A percentile compares a stretch with the other conserved stretches of the same genome.
Evolutionary conservation across 208 protist genomes (phyloP).

Genomic region (Angomonas ambiguus): DNA sequence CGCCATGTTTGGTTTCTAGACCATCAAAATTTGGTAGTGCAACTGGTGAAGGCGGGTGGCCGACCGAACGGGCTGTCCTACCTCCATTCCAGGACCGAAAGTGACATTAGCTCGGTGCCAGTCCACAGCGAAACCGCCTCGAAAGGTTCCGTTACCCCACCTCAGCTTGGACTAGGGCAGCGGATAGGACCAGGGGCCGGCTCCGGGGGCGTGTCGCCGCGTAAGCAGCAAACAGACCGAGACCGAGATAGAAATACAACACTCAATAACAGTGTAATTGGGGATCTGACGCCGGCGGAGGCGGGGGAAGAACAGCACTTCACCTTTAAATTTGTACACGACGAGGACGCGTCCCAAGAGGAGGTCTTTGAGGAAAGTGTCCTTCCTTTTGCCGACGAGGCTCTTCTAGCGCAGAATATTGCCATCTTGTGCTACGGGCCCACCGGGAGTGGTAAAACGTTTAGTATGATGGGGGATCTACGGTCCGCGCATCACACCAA

Average conservation of each 20-base stretch:
- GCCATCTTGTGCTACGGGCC: slow-evolving; percentile 84
- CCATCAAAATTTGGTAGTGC: slow-evolving; percentile 76
- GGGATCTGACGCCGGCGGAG: not conserved
- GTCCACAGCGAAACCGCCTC: not conserved
- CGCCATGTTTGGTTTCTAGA: slow-evolving; percentile 74
- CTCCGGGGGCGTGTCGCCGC: slow-evolving; percentile 1
- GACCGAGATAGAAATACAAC: not conserved
- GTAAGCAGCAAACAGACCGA: not conserved
- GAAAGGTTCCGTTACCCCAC: not conserved
- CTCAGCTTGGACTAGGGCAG: not conserved
- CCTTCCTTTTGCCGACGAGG: slow-evolving; percentile 74
- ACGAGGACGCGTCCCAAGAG: slow-evolving; percentile 74
- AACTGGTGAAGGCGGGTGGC: not conserved
- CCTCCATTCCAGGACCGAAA: not conserved
- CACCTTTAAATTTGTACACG: slow-evolving; percentile 81
- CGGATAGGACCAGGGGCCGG: not conserved
- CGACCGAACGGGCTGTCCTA: not conserved
- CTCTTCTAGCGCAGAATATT: slow-evolving; percentile 76
- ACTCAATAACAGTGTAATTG: not conserved
- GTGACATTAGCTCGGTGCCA: not conserved
- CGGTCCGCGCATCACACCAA: not conserved
- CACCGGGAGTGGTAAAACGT: slow-evolving; percentile 87
- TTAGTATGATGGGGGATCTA: slow-evolving; percentile 83
- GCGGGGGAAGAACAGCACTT: slow-evolving; percentile 64
- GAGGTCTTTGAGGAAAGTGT: slow-evolving; percentile 90